Base-by-base conservation (phyloP, 2,329 filamentous ascomycete species). In the Colletotrichum plurivorum region DNA sequence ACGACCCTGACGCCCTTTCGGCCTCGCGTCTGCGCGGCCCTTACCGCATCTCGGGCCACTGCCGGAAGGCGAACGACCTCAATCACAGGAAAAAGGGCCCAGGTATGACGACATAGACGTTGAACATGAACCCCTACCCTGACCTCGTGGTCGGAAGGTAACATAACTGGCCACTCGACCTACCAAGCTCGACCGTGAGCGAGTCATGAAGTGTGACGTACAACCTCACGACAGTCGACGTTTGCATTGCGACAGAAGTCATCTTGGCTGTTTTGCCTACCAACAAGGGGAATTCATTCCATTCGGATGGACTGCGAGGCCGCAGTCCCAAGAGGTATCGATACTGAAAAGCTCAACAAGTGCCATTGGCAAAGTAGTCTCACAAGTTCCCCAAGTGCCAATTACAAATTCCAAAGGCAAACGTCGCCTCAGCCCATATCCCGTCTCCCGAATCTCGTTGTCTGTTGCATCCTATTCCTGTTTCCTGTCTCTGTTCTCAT, bases 201-300 rank as follows among this genome's bases (percentile, higher is more conserved):
- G 67, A 69, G 67, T 69, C 67, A 69, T 69, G 63, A 16, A 18
- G 16, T 8, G 43, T 69, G 67, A 69, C 63, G 67, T 67, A 45
- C 51, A 61, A n/a, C 36, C 46, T 55, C 62, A 69, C 62, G 16
- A 59, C 48, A 20, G 2, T 27, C 22, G 25, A n/a, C 52, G 25
- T 4, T 18, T 13, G 52, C 52, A n/a, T 10, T 25, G 22, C 13
- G 13, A 49, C 5, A 12, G 10, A 16, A 18, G 5, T 15, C 5
- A 16, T 49, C 48, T 49, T 51, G 8, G 8, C 15, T 16, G 31
- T 27, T 43, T 43, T 6, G 12, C 31, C 31, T 2, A 15, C 16
- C 20, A 18, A n/a, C n/a, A 16, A 18, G 8, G 10, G 10, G 20
- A 53, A 53, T 9, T 9, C 46, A 6, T 43, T 18, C 18, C 36